Evolutionary conservation across 78 protist species (phyloP), one percentile per base, ranked within the genome.

Genomic region (Dictyostelium capitatum): DNA sequence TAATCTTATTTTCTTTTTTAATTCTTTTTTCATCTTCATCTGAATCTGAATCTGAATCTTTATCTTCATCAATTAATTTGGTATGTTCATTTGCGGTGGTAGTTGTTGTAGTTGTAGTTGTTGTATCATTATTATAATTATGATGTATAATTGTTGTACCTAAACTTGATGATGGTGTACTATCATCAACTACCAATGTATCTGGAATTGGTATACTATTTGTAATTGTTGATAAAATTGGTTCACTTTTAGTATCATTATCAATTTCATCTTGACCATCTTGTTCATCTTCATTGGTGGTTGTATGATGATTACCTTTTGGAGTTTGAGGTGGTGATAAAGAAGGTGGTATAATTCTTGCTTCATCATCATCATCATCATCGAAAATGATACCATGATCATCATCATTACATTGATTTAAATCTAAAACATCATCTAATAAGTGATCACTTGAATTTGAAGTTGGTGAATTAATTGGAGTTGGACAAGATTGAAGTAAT

Each of bases 401-500:
- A 25, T 62, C 23, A 2, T 25, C n/a, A 20, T 56, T 56, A 25
- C 17, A 11, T 25, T 62, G 70, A 25, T 25, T 62, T 62, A 62
- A 62, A 23, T 62, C 70, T 10, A 62, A 17, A 11, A 25, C 48
- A 67, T 67, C 75, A 67, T 67, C 70, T 62, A 62, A 23, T 67
- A 67, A 10, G 17, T 28, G 47, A 32, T 67, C 48, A 32, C 75
- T 67, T 62, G 70, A 62, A 32, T 28, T 11, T 67, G 75, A 67
- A 17, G 75, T 67, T 67, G 75, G 75, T 14, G 75, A 67, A 32
- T 73, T 73, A 12, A 73, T 73, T 73, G 79, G 79, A 9, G 69
- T 43, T 79, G 83, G 83, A 79, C 70, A 79, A 8, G 59, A 25
- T 77, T 77, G 82, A 14, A 37, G 32, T 77, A 37, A 77, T 47